Evolutionary conservation across 2,329 filamentous ascomycete genomes (phyloP), one percentile per base, ranked within the genome.

Genomic region (Microcyclosporella mali): DNA sequence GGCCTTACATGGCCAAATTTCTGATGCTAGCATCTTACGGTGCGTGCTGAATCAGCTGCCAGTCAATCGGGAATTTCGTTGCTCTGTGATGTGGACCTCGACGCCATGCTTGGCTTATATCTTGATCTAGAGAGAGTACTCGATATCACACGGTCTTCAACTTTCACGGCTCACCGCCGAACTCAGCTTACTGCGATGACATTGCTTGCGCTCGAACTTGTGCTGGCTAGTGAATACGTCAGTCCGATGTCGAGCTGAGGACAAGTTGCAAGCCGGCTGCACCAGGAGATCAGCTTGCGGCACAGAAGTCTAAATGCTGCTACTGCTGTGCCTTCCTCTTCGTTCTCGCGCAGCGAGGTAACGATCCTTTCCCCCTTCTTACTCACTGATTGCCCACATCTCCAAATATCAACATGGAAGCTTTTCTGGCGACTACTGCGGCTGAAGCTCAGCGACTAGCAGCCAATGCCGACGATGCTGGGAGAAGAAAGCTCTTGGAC

Each of bases 121-220:
- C 59, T 78, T 25, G 70, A 78, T 3, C 74, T 74, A 0, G 58
- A 71, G 31, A 64, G 59, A 10, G 65, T 78, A 31, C 78, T 76
- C 59, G 65, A 72, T 78, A 78, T 57, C 71, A 69, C 6, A 74
- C 71, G 0, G 62, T 75, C 17, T 63, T 65, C 19, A 55, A 68
- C 27, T 55, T 52, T 3, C 77, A 71, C 46, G 75, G 75, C 27
- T 71, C 78, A 32, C 6, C 21, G 21, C 21, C 9, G 21, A 25
- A 25, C 21, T 25, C 37, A 56, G 53, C 37, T 33, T 75, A 78
- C 51, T 78, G 75, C 73, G 65, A 77, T 75, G 60, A 67, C 72
- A 14, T 56, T 73, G 36, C 57, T 78, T 43, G 63, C 61, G 29
- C 49, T 66, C 49, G 45, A 69, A 8, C 50, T 51, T 37, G 53